These are phyloP conservation scores for Rhytidhysteron rufulum DNA, from an alignment of 2,329 filamentous ascomycete genomes.

Conservation along the genomic window DNA sequence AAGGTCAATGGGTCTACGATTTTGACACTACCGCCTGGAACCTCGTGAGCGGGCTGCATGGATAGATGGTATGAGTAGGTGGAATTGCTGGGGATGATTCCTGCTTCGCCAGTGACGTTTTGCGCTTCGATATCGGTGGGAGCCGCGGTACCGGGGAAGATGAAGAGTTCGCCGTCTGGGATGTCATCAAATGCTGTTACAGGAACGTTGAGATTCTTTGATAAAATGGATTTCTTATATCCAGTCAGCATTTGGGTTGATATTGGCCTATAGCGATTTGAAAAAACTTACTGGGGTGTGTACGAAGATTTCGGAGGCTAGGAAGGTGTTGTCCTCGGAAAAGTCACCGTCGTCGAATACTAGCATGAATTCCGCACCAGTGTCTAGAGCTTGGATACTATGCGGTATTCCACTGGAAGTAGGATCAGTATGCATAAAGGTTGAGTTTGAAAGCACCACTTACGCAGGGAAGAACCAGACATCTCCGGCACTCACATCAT, in stretches of 20 bases:
- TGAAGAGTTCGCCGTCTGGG: constrained; percentile 48
- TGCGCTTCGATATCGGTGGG: constrained; percentile 45
- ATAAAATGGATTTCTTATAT: constrained; percentile 44
- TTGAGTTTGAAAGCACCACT: background rate
- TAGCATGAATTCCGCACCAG: constrained; percentile 12
- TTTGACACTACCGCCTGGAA: constrained; percentile 13
- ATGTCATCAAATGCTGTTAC: constrained; percentile 47
- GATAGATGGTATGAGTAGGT: constrained; percentile 53
- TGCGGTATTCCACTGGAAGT: constrained; percentile 9
- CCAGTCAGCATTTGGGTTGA: background rate
- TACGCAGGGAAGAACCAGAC: constrained; percentile 15
- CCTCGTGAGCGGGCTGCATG: constrained; percentile 26
- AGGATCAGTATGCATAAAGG: background rate
- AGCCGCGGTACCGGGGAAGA: constrained; percentile 51
- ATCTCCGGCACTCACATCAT: constrained; percentile 11
- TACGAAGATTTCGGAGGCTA: constrained; percentile 10
- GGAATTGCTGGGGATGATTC: constrained; percentile 35
- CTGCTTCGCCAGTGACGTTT: constrained; percentile 46
- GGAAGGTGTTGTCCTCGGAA: constrained; percentile 13
- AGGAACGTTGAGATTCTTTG: constrained; percentile 53
- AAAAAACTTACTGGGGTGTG: constrained; percentile 7
- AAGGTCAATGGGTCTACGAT: constrained; percentile 12
- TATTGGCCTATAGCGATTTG: constrained; percentile 1
- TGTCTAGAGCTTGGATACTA: constrained; percentile 10
- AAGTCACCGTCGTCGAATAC: constrained; percentile 14